Conservation (phyloP, 441 rosid genomes). For the Pelargonium citronellum region DNA sequence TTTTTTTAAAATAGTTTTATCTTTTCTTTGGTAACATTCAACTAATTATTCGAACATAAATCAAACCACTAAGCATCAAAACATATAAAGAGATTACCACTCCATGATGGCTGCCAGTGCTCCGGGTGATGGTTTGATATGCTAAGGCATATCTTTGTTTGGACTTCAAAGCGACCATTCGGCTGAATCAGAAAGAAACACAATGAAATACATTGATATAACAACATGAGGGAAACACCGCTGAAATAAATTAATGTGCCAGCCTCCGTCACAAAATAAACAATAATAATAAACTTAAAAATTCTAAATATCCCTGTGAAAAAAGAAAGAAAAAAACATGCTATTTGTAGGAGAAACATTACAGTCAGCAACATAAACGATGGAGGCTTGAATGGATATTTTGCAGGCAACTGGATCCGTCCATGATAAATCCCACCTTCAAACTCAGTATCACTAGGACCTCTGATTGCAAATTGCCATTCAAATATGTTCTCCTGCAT, state of each 20-base stretch:
- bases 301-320: neutral
- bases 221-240: too few species aligned
- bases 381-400: constrained; percentile 95
- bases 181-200: constrained; percentile 45
- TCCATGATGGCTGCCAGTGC: constrained; percentile 99
- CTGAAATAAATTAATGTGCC: neutral
- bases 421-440: constrained; percentile 98
- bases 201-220: neutral
- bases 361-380: constrained; percentile 90
- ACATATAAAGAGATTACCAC: constrained; percentile 47
- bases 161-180: constrained; percentile 90
- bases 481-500: constrained; percentile 88
- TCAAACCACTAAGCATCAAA: neutral
- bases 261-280: neutral
- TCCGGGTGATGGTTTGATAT: constrained; percentile 97
- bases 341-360: constrained; percentile 17
- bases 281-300: too few species aligned
- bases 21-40: neutral
- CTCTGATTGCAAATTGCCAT: constrained; percentile 94
- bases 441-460: constrained; percentile 72
- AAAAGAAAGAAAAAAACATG: constrained; percentile 13
- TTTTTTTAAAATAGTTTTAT: neutral
- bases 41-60: neutral
- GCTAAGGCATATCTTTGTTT: constrained; percentile 92
- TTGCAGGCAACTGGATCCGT: constrained; percentile 85